Base-by-base conservation (phyloP, 2,329 filamentous ascomycete species). In the Fusarium brachygibbosum region DNA sequence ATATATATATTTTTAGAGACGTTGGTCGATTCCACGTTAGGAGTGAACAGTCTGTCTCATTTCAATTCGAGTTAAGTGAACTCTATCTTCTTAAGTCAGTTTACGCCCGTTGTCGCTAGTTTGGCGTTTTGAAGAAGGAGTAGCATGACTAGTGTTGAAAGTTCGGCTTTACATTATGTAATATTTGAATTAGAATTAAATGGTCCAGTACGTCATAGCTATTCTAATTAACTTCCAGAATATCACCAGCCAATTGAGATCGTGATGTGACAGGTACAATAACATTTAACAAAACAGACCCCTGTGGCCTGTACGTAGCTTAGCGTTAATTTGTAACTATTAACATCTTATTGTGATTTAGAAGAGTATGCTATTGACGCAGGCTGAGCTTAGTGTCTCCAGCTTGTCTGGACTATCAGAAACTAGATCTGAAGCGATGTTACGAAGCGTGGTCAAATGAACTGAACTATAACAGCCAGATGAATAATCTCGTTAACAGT, bases 1-100 rank as follows among this genome's bases (percentile, higher is more conserved):
- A 6, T 10, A 35, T 35, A 28, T 60, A 60, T n/a, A n/a, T n/a
- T n/a, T 59, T 40, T 60, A 60, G 29, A 29, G 34, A 41, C 14
- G 5, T 29, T 38, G 3, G 11, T 21, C 16, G 14, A 45, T 19
- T 28, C 38, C 17, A 10, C 6, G 16, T 29, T 14, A 10, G 35
- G 13, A 45, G 3, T 0, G 17, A 45, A 12, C 4, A 5, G 32
- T 11, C 6, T 1, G 2, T 13, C 5, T 29, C 21, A 50, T 32
- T 19, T 25, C 41, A 12, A 42, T 59, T 59, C 13, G 16, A 50
- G 41, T 50, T n/a, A 50, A 59, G 28, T 6, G 2, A 31, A 14
- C 1, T 35, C 5, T 2, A 13, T 31, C 3, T 10, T 29, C 49
- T 25, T 9, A 42, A 60, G 54, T 60, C 58, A 60, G 54, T 50